A percentile compares a stretch with the other conserved stretches of the same genome.
Evolutionary conservation across 1,139 yeast genomes (phyloP).

Genomic region (Suhomyces taliae): DNA sequence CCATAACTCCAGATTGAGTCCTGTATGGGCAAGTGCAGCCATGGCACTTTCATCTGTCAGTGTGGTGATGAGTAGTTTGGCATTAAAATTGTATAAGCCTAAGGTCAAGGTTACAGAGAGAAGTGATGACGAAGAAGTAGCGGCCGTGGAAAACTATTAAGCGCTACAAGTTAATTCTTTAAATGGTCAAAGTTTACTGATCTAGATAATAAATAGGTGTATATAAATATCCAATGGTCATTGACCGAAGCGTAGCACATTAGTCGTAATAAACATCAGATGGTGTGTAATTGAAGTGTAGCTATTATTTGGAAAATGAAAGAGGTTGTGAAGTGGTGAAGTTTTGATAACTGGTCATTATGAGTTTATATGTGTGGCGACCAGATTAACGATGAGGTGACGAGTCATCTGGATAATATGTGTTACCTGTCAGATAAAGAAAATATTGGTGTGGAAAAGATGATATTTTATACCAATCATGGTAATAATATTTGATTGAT

Average conservation of each 20-base stretch:
- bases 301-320: no score
- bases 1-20: slow-evolving; percentile 50
- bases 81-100: slow-evolving; percentile 49
- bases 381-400: no score
- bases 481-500: no score
- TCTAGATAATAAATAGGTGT: not conserved
- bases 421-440: no score
- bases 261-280: not conserved
- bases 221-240: not conserved
- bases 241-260: not conserved
- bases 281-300: not conserved
- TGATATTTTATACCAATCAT: no score
- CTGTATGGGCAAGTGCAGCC: slow-evolving; percentile 69
- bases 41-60: slow-evolving; percentile 64
- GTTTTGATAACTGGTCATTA: no score
- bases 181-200: no score
- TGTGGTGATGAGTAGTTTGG: slow-evolving; percentile 57
- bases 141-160: not conserved
- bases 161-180: no score
- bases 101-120: slow-evolving; percentile 23
- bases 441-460: no score
- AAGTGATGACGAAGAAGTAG: not conserved
- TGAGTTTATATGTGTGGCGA: no score
- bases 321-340: no score
- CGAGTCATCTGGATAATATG: no score